Base-by-base conservation (phyloP, 768 basidiomycete genomes). In the Trametopsis cervina region DNA sequence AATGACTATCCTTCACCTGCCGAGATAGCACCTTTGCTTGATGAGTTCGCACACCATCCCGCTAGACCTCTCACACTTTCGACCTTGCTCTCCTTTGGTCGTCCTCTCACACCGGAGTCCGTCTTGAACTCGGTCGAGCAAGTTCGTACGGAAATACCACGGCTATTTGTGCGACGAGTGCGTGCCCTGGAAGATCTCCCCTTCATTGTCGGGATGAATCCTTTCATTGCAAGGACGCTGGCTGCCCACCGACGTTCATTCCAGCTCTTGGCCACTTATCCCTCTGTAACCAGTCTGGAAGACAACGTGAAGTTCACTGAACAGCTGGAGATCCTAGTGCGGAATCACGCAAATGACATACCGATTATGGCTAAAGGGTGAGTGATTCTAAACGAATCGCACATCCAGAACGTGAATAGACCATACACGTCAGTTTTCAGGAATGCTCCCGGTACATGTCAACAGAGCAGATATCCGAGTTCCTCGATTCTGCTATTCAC, bases 301-400 rank as follows among this genome's bases (percentile, higher is more conserved):
- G 82, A 89, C 52, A 94, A 93, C 54, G 70, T 71, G 4, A 61
- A 64, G 13, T 91, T 93, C 55, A 77, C 83, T 0, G 71, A 76
- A 42, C 72, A 80, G 52, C 70, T 94, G n/a, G 77, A 80, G 37
- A 70, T 73, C 27, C 66, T 94, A 17, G 89, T 94, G 3, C 77
- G 78, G 50, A 72, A 75, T 45, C 91, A 94, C 60, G 76, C 85
- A 1, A 85, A 93, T 64, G 92, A 94, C 62, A 89, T 94, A 42
- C 90, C 90, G 1, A 85, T 84, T 12, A 78, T 94, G 77, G 90
- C 91, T 2, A 91, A 90, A 67, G 91, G 91, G 89, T 83, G 53
- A 42, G 53, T 62, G 12, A 23, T 38, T 18, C 44, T 23, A 43
- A n/a, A n/a, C n/a, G n/a, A n/a, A n/a, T n/a, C n/a, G n/a, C n/a